Base-by-base conservation (phyloP, 2,329 filamentous ascomycete genomes). In the Clathrospora elynae region DNA sequence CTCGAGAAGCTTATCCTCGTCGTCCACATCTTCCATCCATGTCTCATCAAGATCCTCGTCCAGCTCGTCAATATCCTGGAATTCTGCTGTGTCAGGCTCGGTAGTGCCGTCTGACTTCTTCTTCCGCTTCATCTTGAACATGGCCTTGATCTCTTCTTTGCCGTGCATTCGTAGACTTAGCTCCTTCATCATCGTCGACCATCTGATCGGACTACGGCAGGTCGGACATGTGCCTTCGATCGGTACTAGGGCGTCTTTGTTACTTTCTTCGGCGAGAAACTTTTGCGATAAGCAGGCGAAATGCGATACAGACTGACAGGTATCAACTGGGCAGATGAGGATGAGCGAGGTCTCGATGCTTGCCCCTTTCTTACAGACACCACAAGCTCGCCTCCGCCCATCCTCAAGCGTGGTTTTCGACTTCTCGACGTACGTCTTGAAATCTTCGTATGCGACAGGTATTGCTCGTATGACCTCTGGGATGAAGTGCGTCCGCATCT, bases 161-260 rank as follows among this genome's bases (percentile, higher is more conserved):
- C 86, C 90, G 16, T 88, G 79, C 23, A 82, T 75, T 20, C 92
- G 79, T 34, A 96, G 71, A 35, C 80, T 93, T 56, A 95, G 71
- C 64, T 95, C 91, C 63, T 84, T 91, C 73, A 95, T 86, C 72
- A 96, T 81, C 33, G 87, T 81, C 0, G 78, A 75, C 92, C 92
- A 97, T 35, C 76, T 67, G 2, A 90, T 71, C 4, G 75, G 68
- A 0, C 75, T 74, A 1, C 76, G 71, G 62, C 92, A 97, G 13
- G 73, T 72, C 0, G 89, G 89, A 71, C 92, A 97, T 2, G 59
- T 68, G 2, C 90, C 90, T 22, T 76, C 64, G 1, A 80, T 75
- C 0, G 92, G 92, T 1, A 95, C 62, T 1, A 95, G 59, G 2
- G 61, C 57, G 12, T 53, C 46, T 11, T 35, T 29, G 10, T 67